Conservation (phyloP, 2,329 filamentous ascomycete species). For the Coleophoma eucalyptorum region DNA sequence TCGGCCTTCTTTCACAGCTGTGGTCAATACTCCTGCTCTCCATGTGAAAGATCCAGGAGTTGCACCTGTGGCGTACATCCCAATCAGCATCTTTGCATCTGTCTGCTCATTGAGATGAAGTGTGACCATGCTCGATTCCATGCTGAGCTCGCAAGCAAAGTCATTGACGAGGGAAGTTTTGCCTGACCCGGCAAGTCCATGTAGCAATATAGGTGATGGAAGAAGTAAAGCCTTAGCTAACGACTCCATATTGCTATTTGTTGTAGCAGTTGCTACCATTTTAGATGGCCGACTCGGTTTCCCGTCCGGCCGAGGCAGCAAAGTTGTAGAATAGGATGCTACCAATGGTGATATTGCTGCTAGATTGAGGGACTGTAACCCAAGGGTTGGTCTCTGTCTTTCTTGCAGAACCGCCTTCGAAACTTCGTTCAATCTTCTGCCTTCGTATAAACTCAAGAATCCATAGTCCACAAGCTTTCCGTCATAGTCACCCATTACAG, state of each 20-base stretch:
- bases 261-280: slow-evolving; percentile 70
- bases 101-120: slow-evolving; percentile 97
- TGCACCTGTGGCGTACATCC: slow-evolving; percentile 86
- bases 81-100: slow-evolving; percentile 93
- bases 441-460: slow-evolving; percentile 61
- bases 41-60: slow-evolving; percentile 88
- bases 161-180: slow-evolving; percentile 87
- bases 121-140: slow-evolving; percentile 81
- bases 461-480: slow-evolving; percentile 72
- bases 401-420: slow-evolving; percentile 6
- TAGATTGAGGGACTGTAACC: slow-evolving; percentile 9
- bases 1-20: slow-evolving; percentile 86
- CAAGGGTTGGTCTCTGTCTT: background rate
- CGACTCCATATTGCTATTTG: slow-evolving; percentile 64
- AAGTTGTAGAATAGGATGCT: slow-evolving; percentile 59
- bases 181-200: slow-evolving; percentile 80
- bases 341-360: slow-evolving; percentile 56
- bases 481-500: slow-evolving; percentile 71
- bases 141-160: slow-evolving; percentile 74
- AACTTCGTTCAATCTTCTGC: slow-evolving; percentile 28
- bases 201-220: slow-evolving; percentile 70
- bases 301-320: slow-evolving; percentile 62
- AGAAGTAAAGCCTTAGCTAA: slow-evolving; percentile 66
- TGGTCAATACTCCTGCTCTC: slow-evolving; percentile 89
- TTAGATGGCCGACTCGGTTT: slow-evolving; percentile 40